Base-by-base conservation (phyloP, 2,329 filamentous ascomycete genomes). In the Aureobasidium pullulans region DNA sequence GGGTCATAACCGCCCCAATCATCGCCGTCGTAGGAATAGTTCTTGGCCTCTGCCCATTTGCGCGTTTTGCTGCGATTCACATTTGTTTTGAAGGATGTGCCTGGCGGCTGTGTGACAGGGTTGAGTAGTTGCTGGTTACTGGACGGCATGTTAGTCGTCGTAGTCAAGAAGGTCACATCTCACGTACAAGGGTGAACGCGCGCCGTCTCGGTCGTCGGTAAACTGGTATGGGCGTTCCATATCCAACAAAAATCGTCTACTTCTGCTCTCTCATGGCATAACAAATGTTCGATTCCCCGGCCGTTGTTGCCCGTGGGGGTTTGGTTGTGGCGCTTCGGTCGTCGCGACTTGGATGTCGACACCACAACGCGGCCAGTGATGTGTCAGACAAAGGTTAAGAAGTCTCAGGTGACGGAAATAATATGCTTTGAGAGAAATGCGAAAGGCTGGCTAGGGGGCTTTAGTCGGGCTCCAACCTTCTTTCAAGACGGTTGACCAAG, bases 21-120 rank as follows among this genome's bases (percentile, higher is more conserved):
- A 67, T 95, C 91, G 63, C 92, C 93, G 68, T 93, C 92, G 69
- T 97, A 97, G 69, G 84, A 89, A 66, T 88, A 86, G 61, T 84
- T 81, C 73, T 92, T 93, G 37, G 93, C 93, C 68, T 96, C 88
- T 39, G 93, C 87, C 93, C 93, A 97, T 82, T 96, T 96, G 75
- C 87, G 89, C 59, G 92, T 96, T 76, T 96, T 96, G 59, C 85
- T 83, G 62, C 93, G 86, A 74, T 89, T 93, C 50, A 96, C 86
- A 71, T 96, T 95, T 54, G 90, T 84, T 71, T 89, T 88, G 75
- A 92, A 96, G 29, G 80, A 82, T 31, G 81, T 73, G 29, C 79
- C 75, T 57, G 78, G 77, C 39, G 69, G 71, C 39, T 69, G 65
- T 19, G 57, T 23, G 6, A 63, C 60, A 52, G 63, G 58, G 43